These are phyloP conservation scores for Nasturtium officinale DNA, from an alignment of 345 rosid genomes.

Conservation along the genomic window DNA sequence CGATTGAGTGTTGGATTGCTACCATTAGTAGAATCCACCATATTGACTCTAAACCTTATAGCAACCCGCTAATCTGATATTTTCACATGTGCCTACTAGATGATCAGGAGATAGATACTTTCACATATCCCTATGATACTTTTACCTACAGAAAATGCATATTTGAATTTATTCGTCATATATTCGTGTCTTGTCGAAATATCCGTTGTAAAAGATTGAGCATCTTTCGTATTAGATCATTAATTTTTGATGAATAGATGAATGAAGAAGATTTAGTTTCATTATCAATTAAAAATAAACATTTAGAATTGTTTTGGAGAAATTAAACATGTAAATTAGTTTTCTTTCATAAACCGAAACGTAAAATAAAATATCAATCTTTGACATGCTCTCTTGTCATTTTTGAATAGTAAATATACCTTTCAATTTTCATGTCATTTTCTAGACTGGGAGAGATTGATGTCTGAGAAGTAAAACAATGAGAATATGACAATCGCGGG, in stretches of 20 bases:
- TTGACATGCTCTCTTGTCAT: not conserved
- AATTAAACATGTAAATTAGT: not conserved
- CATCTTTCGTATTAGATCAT: not conserved
- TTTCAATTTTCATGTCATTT: conserved; percentile 9
- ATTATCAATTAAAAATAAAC: not conserved
- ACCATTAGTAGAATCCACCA: not conserved
- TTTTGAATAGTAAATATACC: not conserved
- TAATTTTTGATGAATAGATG: not conserved
- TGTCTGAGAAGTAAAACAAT: conserved; percentile 32
- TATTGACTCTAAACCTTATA: not conserved
- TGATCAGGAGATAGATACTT: not conserved
- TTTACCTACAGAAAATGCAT: not conserved
- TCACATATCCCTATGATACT: not conserved
- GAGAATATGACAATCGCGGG: conserved; percentile 10
- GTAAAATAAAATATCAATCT: not conserved
- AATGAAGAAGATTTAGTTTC: not conserved
- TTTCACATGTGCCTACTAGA: not conserved
- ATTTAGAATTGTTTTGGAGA: not conserved
- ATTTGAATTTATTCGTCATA: not conserved
- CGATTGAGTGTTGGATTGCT: not conserved
- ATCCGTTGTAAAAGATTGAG: not conserved
- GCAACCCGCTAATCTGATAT: not conserved
- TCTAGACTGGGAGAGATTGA: conserved; percentile 30
- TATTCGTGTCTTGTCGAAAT: not conserved
- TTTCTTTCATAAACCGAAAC: not conserved